Evolutionary conservation across 225 moss, liverwort and hornwort genomes (phyloP), one percentile per base, ranked within the genome.

Genomic region (Bryoerythrophyllum caledonicum): DNA sequence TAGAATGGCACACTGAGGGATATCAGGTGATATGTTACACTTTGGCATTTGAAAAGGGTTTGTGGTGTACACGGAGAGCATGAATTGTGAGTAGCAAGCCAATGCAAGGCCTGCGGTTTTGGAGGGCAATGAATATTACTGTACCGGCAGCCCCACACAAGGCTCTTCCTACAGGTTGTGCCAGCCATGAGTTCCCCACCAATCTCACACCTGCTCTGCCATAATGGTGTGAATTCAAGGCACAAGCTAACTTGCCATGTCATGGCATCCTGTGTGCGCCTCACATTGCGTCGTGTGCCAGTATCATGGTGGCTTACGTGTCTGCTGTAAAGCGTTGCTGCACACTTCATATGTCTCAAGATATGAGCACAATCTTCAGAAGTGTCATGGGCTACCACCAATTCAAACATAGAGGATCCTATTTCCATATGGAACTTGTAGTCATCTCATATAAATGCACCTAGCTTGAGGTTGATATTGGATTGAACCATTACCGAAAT

Each of bases 121-220:
- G 38, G 13, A 0, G 16, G 21, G 30, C 43, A 71, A 60, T 60
- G 60, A 66, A 40, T 38, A 17, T 5, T 0, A 48, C 13, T 10
- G 68, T 56, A 49, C 65, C 14, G 6, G 19, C 48, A 16, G 21
- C 13, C 28, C 7, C 10, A 43, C 67, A 28, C 51, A 58, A 66
- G 67, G 54, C 66, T 44, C 15, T 21, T 44, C 58, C 10, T 41
- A 20, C 7, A 8, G 38, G 38, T 15, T 4, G 48, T 55, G 27
- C 5, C 41, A 72, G 43, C 10, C 71, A 44, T 61, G 67, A 44
- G 60, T 40, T 73, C 23, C 62, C 43, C 28, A 48, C 55, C 41
- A 27, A 43, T 43, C 7, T 19, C 43, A 17, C 70, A 56, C 70
- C 56, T 37, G 70, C 70, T 56, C 70, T 56, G 24, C 15, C 59